Evolutionary conservation across 2,329 filamentous ascomycete species (phyloP).

Genomic region (Colletotrichum tanaceti): DNA sequence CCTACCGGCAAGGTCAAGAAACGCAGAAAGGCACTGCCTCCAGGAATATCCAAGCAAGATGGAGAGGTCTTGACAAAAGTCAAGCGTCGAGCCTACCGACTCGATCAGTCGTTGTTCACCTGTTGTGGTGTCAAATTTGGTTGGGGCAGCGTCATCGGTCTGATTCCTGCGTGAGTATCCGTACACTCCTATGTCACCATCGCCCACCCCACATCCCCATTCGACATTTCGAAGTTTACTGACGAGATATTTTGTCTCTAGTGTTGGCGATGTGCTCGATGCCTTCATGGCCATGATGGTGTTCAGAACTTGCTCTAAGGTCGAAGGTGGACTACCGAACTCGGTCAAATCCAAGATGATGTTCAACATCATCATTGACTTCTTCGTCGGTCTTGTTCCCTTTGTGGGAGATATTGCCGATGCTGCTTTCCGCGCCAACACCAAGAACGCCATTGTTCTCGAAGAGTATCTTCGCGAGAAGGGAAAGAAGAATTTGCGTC

Average conservation of each 20-base stretch:
- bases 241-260: slow-evolving; percentile 47
- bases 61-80: slow-evolving; percentile 85
- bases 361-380: slow-evolving; percentile 81
- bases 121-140: slow-evolving; percentile 86
- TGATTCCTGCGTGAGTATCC: slow-evolving; percentile 85
- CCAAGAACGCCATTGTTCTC: slow-evolving; percentile 77
- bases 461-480: slow-evolving; percentile 76
- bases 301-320: slow-evolving; percentile 75
- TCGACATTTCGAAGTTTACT: slow-evolving; percentile 2
- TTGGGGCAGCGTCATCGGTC: slow-evolving; percentile 86
- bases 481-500: slow-evolving; percentile 68
- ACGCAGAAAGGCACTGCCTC: slow-evolving; percentile 84
- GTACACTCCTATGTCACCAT: neutral
- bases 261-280: slow-evolving; percentile 81
- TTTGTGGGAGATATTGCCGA: slow-evolving; percentile 82
- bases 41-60: slow-evolving; percentile 86
- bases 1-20: slow-evolving; percentile 81
- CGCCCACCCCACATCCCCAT: slow-evolving; percentile 1
- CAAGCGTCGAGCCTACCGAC: slow-evolving; percentile 83
- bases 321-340: slow-evolving; percentile 80
- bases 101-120: slow-evolving; percentile 87
- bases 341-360: slow-evolving; percentile 77
- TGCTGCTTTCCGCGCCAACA: slow-evolving; percentile 79
- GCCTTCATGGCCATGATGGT: slow-evolving; percentile 80
- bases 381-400: slow-evolving; percentile 78